Evolutionary conservation across 495 filamentous ascomycete genomes (phyloP).

Genomic region (Talaromyces trachyspermus): DNA sequence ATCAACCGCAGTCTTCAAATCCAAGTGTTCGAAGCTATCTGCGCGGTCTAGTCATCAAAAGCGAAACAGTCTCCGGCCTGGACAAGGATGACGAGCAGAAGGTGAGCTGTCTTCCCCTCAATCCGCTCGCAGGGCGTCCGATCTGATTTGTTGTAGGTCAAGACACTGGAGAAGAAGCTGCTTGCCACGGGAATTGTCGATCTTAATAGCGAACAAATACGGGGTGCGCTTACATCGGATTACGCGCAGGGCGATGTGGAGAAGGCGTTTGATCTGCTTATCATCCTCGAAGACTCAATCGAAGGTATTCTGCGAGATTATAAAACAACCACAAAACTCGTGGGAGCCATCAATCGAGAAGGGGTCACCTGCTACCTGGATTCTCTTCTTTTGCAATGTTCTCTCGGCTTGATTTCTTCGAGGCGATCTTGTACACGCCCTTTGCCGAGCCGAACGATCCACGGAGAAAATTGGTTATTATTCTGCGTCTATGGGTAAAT

Average conservation of each 20-base stretch:
- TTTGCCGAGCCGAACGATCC: conserved; percentile 54
- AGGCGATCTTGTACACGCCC: conserved; percentile 73
- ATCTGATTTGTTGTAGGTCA: conserved; percentile 20
- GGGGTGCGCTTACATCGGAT: conserved; percentile 58
- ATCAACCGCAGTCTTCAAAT: neutral
- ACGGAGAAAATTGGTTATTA: conserved; percentile 60
- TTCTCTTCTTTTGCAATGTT: conserved; percentile 97
- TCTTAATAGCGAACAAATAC: conserved; percentile 47
- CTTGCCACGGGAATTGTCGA: conserved; percentile 26
- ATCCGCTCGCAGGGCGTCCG: neutral
- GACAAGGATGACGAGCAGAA: conserved; percentile 32
- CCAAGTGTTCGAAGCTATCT: conserved; percentile 14
- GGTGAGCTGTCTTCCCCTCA: conserved; percentile 16
- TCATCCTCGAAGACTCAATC: conserved; percentile 69
- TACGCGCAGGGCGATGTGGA: conserved; percentile 64
- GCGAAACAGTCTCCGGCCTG: conserved; percentile 12
- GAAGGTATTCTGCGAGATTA: conserved; percentile 73
- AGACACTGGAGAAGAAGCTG: conserved; percentile 26
- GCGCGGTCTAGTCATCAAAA: conserved; percentile 26
- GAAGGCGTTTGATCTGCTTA: conserved; percentile 66
- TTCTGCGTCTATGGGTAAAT: conserved; percentile 89
- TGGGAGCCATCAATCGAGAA: conserved; percentile 81
- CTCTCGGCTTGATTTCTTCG: conserved; percentile 78
- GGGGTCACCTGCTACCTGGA: conserved; percentile 90
- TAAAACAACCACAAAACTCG: conserved; percentile 58